These are phyloP conservation scores for Nannizzia gypsea DNA, from an alignment of 2,329 filamentous ascomycete species.

Conservation along the genomic window DNA sequence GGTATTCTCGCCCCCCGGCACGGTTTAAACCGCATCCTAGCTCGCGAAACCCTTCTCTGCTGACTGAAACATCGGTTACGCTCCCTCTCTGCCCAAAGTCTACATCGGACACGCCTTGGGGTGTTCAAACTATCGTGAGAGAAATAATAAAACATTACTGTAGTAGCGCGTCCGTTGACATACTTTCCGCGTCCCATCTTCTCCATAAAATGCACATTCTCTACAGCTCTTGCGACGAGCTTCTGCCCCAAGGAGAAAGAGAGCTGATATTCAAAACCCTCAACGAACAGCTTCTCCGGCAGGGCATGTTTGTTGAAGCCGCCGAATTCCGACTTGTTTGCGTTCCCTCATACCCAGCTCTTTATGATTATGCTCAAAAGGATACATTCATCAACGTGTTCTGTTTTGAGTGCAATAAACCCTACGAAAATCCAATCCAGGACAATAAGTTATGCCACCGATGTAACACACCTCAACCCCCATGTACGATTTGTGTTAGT, in stretches of 20 bases:
- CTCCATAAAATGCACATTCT: constrained; percentile 31
- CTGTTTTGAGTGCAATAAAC: constrained; percentile 46
- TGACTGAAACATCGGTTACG: constrained; percentile 6
- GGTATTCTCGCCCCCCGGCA: constrained; percentile 1
- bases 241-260: constrained; percentile 36
- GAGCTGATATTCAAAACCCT: constrained; percentile 47
- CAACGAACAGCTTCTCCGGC: constrained; percentile 42
- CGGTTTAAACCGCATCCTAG: background rate
- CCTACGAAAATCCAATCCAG: constrained; percentile 40
- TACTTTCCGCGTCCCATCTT: constrained; percentile 32
- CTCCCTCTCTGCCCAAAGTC: constrained; percentile 25
- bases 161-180: constrained; percentile 27
- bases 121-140: constrained; percentile 27
- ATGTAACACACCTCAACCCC: constrained; percentile 33
- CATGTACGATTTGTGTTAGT: constrained; percentile 34
- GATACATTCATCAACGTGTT: constrained; percentile 44
- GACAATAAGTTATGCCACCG: constrained; percentile 42
- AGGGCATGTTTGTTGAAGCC: constrained; percentile 37
- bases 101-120: constrained; percentile 29
- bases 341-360: constrained; percentile 44
- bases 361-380: constrained; percentile 46
- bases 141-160: constrained; percentile 32
- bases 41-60: background rate
- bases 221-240: constrained; percentile 27
- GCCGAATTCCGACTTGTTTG: constrained; percentile 45